These are phyloP conservation scores for Penicillium salamii DNA, from an alignment of 495 filamentous ascomycete genomes.

Conservation along the genomic window DNA sequence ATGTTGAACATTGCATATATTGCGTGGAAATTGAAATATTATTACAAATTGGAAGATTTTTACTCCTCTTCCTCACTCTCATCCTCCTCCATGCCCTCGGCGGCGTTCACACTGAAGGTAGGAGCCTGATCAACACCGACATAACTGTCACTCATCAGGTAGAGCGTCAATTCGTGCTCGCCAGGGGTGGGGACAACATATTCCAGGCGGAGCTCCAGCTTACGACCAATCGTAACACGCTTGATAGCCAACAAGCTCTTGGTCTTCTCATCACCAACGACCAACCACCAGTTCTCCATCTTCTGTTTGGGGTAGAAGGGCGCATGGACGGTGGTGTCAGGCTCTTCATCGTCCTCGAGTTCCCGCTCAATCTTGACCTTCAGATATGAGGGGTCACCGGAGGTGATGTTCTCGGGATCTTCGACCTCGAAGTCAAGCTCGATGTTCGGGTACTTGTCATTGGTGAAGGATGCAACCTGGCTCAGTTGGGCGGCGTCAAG, in stretches of 20 bases:
- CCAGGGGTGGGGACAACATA: constrained; percentile 84
- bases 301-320: constrained; percentile 92
- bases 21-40: constrained; percentile 6
- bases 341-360: constrained; percentile 70
- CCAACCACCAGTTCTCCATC: constrained; percentile 98
- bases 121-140: constrained; percentile 96
- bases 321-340: constrained; percentile 84
- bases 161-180: constrained; percentile 83
- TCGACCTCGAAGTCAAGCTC: constrained; percentile 85
- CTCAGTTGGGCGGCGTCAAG: constrained; percentile 78
- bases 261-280: constrained; percentile 83
- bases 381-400: constrained; percentile 78
- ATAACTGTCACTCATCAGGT: constrained; percentile 97
- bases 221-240: constrained; percentile 79
- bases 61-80: constrained; percentile 80
- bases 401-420: constrained; percentile 72
- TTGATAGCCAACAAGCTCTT: constrained; percentile 90
- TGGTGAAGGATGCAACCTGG: constrained; percentile 94
- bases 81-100: constrained; percentile 94
- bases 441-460: constrained; percentile 90
- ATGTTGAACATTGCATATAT: no score
- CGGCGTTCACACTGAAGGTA: constrained; percentile 76
- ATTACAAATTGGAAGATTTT: constrained; percentile 23
- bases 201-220: constrained; percentile 76
- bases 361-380: constrained; percentile 86